Base-by-base conservation (phyloP, 2,329 filamentous ascomycete species). In the Sporothrix schenckii region DNA sequence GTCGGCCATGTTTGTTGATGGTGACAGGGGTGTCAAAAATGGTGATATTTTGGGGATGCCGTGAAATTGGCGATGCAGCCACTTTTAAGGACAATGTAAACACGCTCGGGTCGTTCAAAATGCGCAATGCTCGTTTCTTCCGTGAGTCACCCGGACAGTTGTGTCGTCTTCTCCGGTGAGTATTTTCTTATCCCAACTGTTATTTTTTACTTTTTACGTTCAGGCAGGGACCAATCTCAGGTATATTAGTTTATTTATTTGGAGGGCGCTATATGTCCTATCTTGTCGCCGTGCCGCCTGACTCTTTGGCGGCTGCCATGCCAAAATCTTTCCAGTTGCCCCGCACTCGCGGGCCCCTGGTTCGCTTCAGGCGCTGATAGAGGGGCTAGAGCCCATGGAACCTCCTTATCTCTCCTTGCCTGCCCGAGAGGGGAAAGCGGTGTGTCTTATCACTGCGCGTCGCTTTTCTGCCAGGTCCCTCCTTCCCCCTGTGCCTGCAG, bases 1-100 rank as follows among this genome's bases (percentile, higher is more conserved):
- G 69, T 78, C 76, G 70, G 75, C 72, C 71, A 73, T 73, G 65
- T 67, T 14, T 69, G 66, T 39, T 19, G 53, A 27, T 58, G 21
- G 39, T 52, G 16, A 14, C 41, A 44, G 41, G 41, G 11, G 11
- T 44, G 41, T 44, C 41, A 44, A 16, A 13, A 10, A 21, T 52
- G 14, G 21, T 39, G 16, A 5, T 53, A 41, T 41, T 24, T 56
- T 44, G n/a, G n/a, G n/a, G 34, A 16, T 7, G n/a, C 19, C 1
- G 58, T 63, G 58, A 7, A n/a, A 27, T 27, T 63, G 39, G 39
- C 58, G 58, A 47, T 54, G 27, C 30, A 11, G 10, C 39, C 34
- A 14, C 47, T 30, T 39, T 34, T n/a, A 4, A 10, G 5, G 10
- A 5, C 14, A 39, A 34, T 39, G 56, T 24, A 58, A 68, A 49